Evolutionary conservation across 2,329 filamentous ascomycete species (phyloP).

Genomic region (Aureobasidium sp.): DNA sequence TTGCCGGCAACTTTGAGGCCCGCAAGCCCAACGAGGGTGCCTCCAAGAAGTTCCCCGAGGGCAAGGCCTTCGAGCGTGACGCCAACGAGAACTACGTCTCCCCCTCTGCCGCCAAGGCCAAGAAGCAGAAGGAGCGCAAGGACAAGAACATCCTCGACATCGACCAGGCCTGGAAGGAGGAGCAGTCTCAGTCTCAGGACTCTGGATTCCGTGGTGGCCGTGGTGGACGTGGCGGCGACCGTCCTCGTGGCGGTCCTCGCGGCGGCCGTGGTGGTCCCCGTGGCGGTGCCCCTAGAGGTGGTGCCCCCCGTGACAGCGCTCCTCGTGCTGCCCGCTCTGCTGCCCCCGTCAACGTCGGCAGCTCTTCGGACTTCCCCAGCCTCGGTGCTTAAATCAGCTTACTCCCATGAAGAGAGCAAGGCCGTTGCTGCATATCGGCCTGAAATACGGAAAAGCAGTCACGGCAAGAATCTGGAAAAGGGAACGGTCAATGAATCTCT

Average conservation of each 20-base stretch:
- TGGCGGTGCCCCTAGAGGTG: slow-evolving; percentile 37
- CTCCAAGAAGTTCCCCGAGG: slow-evolving; percentile 90
- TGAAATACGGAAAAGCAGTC: slow-evolving; percentile 8
- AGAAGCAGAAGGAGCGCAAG: slow-evolving; percentile 82
- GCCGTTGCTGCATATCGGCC: slow-evolving; percentile 11
- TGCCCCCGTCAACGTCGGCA: slow-evolving; percentile 25
- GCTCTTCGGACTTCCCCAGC: slow-evolving; percentile 30
- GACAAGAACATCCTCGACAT: slow-evolving; percentile 85
- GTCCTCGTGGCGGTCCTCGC: slow-evolving; percentile 34
- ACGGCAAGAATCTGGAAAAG: not conserved
- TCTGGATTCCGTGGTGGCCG: slow-evolving; percentile 46
- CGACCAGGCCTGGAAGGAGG: slow-evolving; percentile 59
- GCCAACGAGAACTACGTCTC: slow-evolving; percentile 65
- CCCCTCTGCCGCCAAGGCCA: slow-evolving; percentile 65
- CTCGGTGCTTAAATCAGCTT: slow-evolving; percentile 23
- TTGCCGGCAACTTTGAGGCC: slow-evolving; percentile 60
- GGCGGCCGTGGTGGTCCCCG: slow-evolving; percentile 48
- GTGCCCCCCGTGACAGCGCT: slow-evolving; percentile 36
- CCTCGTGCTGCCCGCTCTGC: slow-evolving; percentile 31
- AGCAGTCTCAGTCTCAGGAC: slow-evolving; percentile 39
- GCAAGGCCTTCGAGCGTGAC: slow-evolving; percentile 56
- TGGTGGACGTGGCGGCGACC: slow-evolving; percentile 40
- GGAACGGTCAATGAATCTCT: not conserved
- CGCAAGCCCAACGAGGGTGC: slow-evolving; percentile 90
- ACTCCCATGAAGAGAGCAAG: not conserved